Evolutionary conservation across 169 alveolate genomes (phyloP).

Genomic region (Plasmodium billcollinsi): DNA sequence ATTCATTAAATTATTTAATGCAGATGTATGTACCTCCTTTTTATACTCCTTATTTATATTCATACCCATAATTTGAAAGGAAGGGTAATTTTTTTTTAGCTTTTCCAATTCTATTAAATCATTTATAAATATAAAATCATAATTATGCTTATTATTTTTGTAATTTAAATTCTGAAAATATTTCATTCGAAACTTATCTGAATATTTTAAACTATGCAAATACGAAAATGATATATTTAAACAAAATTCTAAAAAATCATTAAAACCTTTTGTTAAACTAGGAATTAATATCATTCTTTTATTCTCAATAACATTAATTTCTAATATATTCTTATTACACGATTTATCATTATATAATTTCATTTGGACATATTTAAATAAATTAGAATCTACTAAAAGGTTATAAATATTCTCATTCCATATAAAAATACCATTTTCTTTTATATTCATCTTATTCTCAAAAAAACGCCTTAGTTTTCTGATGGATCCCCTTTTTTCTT

Average conservation of each 20-base stretch:
- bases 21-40: constrained; percentile 27
- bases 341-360: constrained; percentile 30
- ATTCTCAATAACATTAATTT: constrained; percentile 54
- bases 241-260: constrained; percentile 61
- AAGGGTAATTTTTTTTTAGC: constrained; percentile 19
- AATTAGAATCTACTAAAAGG: constrained; percentile 30
- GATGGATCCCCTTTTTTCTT: not conserved
- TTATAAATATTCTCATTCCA: constrained; percentile 73
- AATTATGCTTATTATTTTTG: constrained; percentile 71
- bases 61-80: constrained; percentile 29
- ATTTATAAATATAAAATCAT: constrained; percentile 40
- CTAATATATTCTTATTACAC: constrained; percentile 31
- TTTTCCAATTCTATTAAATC: constrained; percentile 68
- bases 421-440: constrained; percentile 45
- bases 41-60: constrained; percentile 23
- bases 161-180: constrained; percentile 72
- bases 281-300: constrained; percentile 53
- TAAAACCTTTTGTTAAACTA: constrained; percentile 71
- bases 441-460: constrained; percentile 71
- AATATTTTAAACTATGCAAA: constrained; percentile 50
- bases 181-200: constrained; percentile 50
- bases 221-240: constrained; percentile 43
- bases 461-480: constrained; percentile 23
- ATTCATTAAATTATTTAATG: constrained; percentile 23
- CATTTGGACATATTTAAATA: constrained; percentile 62